Evolutionary conservation across 2,329 filamentous ascomycete genomes (phyloP), one percentile per base, ranked within the genome.

Genomic region (Nothophoma quercina): DNA sequence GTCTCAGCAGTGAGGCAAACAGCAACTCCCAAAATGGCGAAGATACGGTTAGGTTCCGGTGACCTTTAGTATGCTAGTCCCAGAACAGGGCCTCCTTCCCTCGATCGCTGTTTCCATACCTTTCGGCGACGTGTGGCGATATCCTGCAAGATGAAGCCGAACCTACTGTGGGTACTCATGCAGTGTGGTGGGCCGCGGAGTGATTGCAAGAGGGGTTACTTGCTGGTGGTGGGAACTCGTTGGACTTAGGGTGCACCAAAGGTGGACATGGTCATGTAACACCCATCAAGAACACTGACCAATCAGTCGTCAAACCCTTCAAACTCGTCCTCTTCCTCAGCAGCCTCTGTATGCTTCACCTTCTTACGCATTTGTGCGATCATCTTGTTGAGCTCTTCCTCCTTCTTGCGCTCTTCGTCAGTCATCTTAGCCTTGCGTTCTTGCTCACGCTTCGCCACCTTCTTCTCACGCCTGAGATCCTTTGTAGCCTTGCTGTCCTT

Each of bases 221-320:
- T n/a, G 18, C 12, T 23, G 42, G 8, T 30, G 21, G 13, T 46
- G 25, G 25, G 15, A 9, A 19, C 10, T 23, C 6, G n/a, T 15
- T 38, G n/a, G n/a, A n/a, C n/a, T n/a, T n/a, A n/a, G n/a, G n/a
- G n/a, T n/a, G n/a, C n/a, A n/a, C n/a, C n/a, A n/a, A n/a, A n/a
- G n/a, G n/a, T n/a, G n/a, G n/a, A n/a, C n/a, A n/a, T n/a, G n/a
- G n/a, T n/a, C n/a, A n/a, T n/a, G n/a, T n/a, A n/a, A n/a, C n/a
- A n/a, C n/a, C n/a, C n/a, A n/a, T n/a, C n/a, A n/a, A n/a, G n/a
- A n/a, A n/a, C 10, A 7, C 9, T 22, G 22, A 16, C 33, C 13
- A 23, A n/a, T 59, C 49, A 73, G 54, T 72, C 70, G 41, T 69
- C 70, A 41, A 74, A 74, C 4, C 71, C 72, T 29, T 73, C 58